phyloP scores from a whole-genome alignment of 805 yeast species.

The Ogataea salicorniae region DNA sequence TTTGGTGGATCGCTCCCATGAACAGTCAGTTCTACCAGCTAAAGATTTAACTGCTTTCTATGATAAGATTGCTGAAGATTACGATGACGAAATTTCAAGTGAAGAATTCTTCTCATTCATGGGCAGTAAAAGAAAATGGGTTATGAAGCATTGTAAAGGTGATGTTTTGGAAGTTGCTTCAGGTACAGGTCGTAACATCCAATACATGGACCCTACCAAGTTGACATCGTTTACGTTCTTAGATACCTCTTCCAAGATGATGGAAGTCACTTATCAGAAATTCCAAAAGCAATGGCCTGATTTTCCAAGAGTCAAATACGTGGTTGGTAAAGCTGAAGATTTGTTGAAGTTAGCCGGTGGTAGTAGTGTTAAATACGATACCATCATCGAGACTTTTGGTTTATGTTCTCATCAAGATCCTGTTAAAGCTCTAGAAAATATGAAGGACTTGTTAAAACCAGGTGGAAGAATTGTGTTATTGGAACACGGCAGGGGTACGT shows the following conservation, averaged over 20 bases:
- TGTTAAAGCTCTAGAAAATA: constrained; percentile 68
- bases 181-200: constrained; percentile 93
- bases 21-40: constrained; percentile 52
- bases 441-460: constrained; percentile 70
- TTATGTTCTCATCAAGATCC: constrained; percentile 96
- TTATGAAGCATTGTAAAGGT: constrained; percentile 73
- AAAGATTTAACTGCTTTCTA: constrained; percentile 79
- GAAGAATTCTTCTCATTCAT: constrained; percentile 61
- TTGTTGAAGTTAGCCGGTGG: constrained; percentile 43
- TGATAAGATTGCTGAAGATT: constrained; percentile 70
- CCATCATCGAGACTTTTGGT: constrained; percentile 91
- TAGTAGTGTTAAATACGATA: constrained; percentile 64
- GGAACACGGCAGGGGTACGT: constrained; percentile 90
- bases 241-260: constrained; percentile 84
- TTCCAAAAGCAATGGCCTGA: constrained; percentile 64
- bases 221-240: constrained; percentile 75
- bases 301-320: constrained; percentile 73
- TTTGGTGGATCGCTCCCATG: constrained; percentile 25
- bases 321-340: constrained; percentile 86
- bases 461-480: constrained; percentile 83
- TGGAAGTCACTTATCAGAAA: constrained; percentile 70
- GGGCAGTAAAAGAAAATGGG: constrained; percentile 68
- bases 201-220: constrained; percentile 56
- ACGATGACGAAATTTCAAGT: constrained; percentile 74
- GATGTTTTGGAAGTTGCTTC: constrained; percentile 93